Conservation (phyloP, 176 grass and related monocot genomes). For the Aechmea fasciata region DNA sequence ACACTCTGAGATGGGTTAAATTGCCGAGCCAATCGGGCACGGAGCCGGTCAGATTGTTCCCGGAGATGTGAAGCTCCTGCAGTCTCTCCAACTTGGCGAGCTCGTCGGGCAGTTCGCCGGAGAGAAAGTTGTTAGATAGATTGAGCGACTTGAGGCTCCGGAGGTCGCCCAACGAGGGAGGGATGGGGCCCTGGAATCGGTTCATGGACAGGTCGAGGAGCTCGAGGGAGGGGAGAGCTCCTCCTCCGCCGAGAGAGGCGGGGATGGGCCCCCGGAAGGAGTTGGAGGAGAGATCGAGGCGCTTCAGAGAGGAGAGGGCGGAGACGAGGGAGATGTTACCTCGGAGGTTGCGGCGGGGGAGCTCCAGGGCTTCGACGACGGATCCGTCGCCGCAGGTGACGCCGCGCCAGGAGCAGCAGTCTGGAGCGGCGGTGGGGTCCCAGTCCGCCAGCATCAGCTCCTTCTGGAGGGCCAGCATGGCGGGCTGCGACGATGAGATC, state of each 20-base stretch:
- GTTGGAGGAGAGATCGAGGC: conserved; percentile 75
- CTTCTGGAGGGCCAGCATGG: conserved; percentile 61
- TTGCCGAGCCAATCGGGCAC: conserved; percentile 52
- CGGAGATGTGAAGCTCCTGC: conserved; percentile 66
- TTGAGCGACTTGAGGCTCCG: conserved; percentile 47
- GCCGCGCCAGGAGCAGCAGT: conserved; percentile 70
- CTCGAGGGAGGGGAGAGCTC: conserved; percentile 27
- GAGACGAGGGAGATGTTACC: conserved; percentile 50
- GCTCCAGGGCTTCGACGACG: conserved; percentile 51
- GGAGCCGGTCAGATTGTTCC: conserved; percentile 59
- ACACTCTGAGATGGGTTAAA: conserved; percentile 47
- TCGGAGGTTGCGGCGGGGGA: conserved; percentile 43
- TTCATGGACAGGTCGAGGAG: conserved; percentile 84
- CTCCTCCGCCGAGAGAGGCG: conserved; percentile 33
- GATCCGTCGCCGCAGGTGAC: conserved; percentile 44
- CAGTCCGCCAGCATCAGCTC: conserved; percentile 47
- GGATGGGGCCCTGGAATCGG: conserved; percentile 44
- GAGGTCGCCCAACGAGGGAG: conserved; percentile 23
- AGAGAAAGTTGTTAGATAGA: conserved; percentile 72
- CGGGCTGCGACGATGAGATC: neutral
- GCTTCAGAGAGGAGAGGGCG: conserved; percentile 25
- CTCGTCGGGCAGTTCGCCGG: conserved; percentile 36
- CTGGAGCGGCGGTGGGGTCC: conserved; percentile 12
- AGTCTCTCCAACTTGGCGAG: conserved; percentile 26
- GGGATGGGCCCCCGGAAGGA: conserved; percentile 39